A percentile compares a stretch with the other conserved stretches of the same genome.
These are phyloP conservation scores for Clohesyomyces aquaticus DNA, from an alignment of 495 filamentous ascomycete genomes.

Conservation along the genomic window DNA sequence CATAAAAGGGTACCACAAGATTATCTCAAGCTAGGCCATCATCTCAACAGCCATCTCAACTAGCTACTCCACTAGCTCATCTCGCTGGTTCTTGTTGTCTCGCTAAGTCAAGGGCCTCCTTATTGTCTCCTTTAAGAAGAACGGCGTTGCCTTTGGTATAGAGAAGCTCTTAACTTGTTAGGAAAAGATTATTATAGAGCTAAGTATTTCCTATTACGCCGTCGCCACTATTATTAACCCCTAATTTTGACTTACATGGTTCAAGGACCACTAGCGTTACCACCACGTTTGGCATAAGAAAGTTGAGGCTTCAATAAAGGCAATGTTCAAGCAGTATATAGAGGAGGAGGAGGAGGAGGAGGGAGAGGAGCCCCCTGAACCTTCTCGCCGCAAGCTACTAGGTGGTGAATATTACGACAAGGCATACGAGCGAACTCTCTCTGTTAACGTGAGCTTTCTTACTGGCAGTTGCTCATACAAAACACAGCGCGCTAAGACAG, in stretches of 20 bases:
- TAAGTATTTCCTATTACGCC: neutral
- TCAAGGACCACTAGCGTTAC: constrained; percentile 5
- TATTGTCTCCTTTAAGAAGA: too few species aligned
- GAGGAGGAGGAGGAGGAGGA: neutral
- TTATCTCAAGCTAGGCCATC: too few species aligned
- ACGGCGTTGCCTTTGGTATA: neutral
- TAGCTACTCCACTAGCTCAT: too few species aligned
- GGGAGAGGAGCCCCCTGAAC: neutral
- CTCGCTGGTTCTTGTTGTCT: too few species aligned
- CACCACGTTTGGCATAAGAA: constrained; percentile 5
- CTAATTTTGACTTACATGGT: neutral
- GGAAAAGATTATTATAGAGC: constrained; percentile 2
- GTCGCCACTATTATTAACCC: neutral
- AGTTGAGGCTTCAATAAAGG: constrained; percentile 4
- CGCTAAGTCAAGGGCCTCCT: too few species aligned
- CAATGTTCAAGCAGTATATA: neutral
- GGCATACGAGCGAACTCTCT: neutral
- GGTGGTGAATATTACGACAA: neutral
- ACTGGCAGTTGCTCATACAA: constrained; percentile 1
- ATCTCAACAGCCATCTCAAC: too few species aligned
- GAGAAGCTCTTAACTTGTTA: neutral
- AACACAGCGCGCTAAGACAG: neutral
- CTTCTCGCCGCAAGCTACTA: neutral
- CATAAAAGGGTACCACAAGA: too few species aligned
- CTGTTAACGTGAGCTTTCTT: neutral